Base-by-base conservation (phyloP, 805 yeast genomes). In the Candida boleticola region DNA sequence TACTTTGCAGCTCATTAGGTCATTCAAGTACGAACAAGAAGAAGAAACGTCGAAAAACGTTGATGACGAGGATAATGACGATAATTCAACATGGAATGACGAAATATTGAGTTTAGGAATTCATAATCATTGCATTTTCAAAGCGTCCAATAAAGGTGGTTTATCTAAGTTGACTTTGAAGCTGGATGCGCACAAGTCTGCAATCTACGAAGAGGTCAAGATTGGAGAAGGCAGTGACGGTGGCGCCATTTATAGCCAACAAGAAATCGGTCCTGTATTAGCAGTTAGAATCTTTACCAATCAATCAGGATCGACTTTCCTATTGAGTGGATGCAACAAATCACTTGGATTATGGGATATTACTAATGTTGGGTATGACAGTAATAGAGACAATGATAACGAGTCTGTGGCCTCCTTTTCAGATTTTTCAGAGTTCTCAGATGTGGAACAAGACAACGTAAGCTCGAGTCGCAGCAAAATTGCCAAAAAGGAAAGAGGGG, bases 301-400 rank as follows among this genome's bases (percentile, higher is more conserved):
- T 18, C 60, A 59, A 30, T 53, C 63, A 5, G 64, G 62, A 18
- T 57, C 68, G 3, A 66, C 76, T 1, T 75, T 71, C 43, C 59
- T 88, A 18, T 64, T 82, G 2, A 78, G 87, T 1, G 93, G 93
- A 16, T 89, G 89, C 3, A 85, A 83, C 52, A 80, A 83, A 29
- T 72, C 85, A 0, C 71, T 88, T 17, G 78, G 82, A 2, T 56
- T 89, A 29, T 90, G 96, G 96, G 81, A 84, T 50, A 62, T 67
- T 13, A 50, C 68, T 16, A 49, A 58, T 16, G 53, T 57, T 4
- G 13, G 9, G 31, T 29, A 36, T 16, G 22, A 29, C 30, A 10
- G 6, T 9, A 20, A n/a, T 19, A 7, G 5, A 11, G 36, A 23
- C 10, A 20, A 5, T 9, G 36, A 32, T 16, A 31, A 6, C 16